Evolutionary conservation across 495 filamentous ascomycete species (phyloP).

Genomic region (Neurospora intermedia): DNA sequence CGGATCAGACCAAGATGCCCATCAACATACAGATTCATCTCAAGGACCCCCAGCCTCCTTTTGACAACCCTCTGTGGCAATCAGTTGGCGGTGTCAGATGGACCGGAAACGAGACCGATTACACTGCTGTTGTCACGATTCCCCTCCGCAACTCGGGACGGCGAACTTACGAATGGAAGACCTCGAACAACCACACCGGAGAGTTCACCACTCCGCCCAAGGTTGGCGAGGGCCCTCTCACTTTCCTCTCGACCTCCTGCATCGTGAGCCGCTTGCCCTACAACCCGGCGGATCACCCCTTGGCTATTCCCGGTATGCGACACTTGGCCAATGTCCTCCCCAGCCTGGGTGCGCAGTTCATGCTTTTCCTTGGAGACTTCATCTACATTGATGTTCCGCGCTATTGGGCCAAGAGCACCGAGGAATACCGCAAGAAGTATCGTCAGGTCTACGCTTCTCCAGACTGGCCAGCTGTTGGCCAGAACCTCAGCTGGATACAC

Average conservation of each 20-base stretch:
- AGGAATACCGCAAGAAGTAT: constrained; percentile 83
- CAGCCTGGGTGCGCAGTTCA: constrained; percentile 62
- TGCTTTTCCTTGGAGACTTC: constrained; percentile 98
- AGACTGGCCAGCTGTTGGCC: constrained; percentile 60
- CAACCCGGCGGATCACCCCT: constrained; percentile 64
- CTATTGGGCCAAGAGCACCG: constrained; percentile 56
- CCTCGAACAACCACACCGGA: constrained; percentile 75
- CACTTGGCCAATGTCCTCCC: constrained; percentile 56
- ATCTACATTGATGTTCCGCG: constrained; percentile 92
- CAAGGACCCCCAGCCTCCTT: constrained; percentile 34
- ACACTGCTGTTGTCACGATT: constrained; percentile 54
- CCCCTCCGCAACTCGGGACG: constrained; percentile 38
- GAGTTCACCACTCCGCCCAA: constrained; percentile 57
- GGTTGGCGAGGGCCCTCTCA: constrained; percentile 57
- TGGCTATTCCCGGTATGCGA: constrained; percentile 68
- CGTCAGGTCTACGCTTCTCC: constrained; percentile 88
- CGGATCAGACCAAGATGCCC: constrained; percentile 61
- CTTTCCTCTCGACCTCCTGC: constrained; percentile 84
- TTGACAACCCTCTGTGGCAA: constrained; percentile 49
- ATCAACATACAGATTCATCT: constrained; percentile 51
- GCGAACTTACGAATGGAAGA: constrained; percentile 66
- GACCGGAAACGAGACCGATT: constrained; percentile 71
- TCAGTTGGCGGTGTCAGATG: constrained; percentile 50
- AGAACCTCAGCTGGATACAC: constrained; percentile 87
- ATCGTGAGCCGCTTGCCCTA: constrained; percentile 88